Percentiles rank a stretch among this genome's conserved stretches.
Conservation (phyloP, 2,329 filamentous ascomycete genomes). For the Passalora sequoiae region DNA sequence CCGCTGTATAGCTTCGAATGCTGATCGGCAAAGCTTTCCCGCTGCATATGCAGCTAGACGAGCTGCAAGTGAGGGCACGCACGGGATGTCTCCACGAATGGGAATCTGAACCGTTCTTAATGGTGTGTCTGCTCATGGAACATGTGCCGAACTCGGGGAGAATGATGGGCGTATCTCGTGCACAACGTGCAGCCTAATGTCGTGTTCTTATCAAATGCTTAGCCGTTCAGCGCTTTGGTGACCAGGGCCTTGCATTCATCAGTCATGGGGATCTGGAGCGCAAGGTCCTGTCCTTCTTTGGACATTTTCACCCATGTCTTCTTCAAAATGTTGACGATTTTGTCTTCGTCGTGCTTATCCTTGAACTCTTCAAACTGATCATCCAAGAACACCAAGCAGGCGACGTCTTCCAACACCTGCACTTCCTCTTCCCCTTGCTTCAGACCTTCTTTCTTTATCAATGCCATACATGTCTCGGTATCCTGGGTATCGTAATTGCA, state of each 20-base stretch:
- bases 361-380: constrained; percentile 82
- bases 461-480: constrained; percentile 57
- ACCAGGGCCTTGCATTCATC: constrained; percentile 59
- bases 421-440: constrained; percentile 58
- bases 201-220: too few species aligned
- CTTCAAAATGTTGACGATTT: constrained; percentile 64
- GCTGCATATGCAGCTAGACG: constrained; percentile 6
- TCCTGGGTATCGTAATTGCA: constrained; percentile 50
- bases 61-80: background rate
- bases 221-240: constrained; percentile 59
- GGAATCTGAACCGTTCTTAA: too few species aligned
- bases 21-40: background rate
- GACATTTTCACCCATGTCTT: constrained; percentile 78
- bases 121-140: too few species aligned
- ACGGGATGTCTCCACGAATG: too few species aligned
- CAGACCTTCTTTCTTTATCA: constrained; percentile 75
- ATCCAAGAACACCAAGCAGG: constrained; percentile 81
- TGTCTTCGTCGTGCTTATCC: constrained; percentile 66
- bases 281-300: constrained; percentile 56
- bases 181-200: too few species aligned
- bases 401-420: constrained; percentile 76
- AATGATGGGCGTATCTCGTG: too few species aligned
- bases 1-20: background rate
- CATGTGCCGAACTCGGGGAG: too few species aligned
- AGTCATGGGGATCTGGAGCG: constrained; percentile 61